Evolutionary conservation across 2,329 filamentous ascomycete genomes (phyloP), one percentile per base, ranked within the genome.

Genomic region (Orbilia quercus): DNA sequence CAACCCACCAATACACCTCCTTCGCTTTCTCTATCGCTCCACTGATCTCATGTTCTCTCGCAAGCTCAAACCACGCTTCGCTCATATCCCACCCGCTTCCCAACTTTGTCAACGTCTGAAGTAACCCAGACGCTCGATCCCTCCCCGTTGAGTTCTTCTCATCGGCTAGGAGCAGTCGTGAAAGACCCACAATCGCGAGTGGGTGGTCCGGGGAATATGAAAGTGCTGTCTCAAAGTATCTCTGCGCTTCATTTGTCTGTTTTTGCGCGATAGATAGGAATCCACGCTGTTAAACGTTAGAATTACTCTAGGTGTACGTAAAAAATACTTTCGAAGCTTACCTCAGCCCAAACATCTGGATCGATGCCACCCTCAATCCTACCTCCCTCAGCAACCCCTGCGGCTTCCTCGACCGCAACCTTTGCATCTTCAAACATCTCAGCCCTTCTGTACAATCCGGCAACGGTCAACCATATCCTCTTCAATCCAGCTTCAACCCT

Each of bases 1-100:
- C 91, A 77, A 93, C 96, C 92, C 94, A 98, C 95, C 95, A 98
- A 5, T 98, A 84, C 48, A 93, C 92, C 77, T 95, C 90, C 82
- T 93, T 96, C 12, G 95, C 90, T 83, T 94, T 96, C 38, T 95
- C 91, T 1, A 87, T 81, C 82, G 96, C 91, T 0, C 90, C 91
- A 66, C 91, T 91, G 79, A 92, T 88, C 81, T 99, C 95, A 78
- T 97, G 91, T 7, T 91, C 92, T 75, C 92, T 85, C 0, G 92
- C 91, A 34, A 99, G 85, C 2, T 90, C 87, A 78, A 92, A 94
- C 95, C 95, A 99, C 3, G 94, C 95, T 79, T 98, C 95, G 0
- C 91, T 89, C 79, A 90, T 87, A 80, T 97, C 94, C 95, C 95
- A 99, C 0, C 92, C 91, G 11, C 84, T 85, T 7, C 94, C 94